Evolutionary conservation across 345 rosid genomes (phyloP).

Genomic region (Linum lewisii): DNA sequence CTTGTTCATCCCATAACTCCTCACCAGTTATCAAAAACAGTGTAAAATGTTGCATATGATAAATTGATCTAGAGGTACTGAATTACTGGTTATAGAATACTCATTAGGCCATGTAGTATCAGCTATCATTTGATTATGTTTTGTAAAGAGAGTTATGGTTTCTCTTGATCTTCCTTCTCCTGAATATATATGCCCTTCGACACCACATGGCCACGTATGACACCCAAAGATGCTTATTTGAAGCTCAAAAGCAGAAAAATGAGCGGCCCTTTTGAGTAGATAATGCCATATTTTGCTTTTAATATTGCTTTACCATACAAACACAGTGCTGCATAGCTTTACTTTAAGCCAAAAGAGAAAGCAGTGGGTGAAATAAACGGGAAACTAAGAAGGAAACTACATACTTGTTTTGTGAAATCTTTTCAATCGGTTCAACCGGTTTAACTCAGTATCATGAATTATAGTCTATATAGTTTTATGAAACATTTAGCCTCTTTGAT

Average conservation of each 20-base stretch:
- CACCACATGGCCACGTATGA: constrained; percentile 56
- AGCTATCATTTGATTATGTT: neutral
- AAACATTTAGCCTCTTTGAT: no score
- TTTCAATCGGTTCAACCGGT: no score
- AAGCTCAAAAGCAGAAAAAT: constrained; percentile 44
- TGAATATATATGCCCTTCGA: constrained; percentile 25
- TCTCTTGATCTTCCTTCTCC: constrained; percentile 9
- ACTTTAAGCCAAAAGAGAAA: constrained; percentile 35
- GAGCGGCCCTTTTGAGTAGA: constrained; percentile 57
- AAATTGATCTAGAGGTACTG: no score
- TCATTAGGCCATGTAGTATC: neutral
- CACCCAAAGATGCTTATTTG: constrained; percentile 39
- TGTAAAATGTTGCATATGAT: no score
- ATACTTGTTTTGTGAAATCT: neutral
- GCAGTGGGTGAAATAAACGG: constrained; percentile 1
- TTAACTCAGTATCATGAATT: no score
- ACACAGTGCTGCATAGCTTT: constrained; percentile 27
- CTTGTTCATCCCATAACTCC: no score
- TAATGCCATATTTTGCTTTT: constrained; percentile 63
- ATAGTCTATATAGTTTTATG: no score
- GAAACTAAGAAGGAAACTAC: neutral
- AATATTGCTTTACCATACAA: constrained; percentile 24
- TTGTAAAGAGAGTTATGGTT: neutral
- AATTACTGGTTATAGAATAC: no score
- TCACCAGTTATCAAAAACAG: no score